Evolutionary conservation across 1,139 yeast genomes (phyloP).

Genomic region (Debaryomyces sp.): DNA sequence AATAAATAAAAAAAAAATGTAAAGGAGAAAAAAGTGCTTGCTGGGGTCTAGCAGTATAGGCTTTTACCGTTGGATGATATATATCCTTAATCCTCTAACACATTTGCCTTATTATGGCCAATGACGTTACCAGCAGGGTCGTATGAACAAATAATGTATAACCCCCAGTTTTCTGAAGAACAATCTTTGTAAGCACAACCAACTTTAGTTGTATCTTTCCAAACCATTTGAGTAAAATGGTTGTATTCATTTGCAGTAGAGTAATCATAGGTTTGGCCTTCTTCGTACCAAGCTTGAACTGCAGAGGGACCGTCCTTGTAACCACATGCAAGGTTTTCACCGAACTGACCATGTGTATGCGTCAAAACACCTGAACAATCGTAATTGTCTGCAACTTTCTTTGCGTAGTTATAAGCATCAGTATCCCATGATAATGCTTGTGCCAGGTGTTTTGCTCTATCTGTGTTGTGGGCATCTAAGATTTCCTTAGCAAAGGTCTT

Average conservation of each 20-base stretch:
- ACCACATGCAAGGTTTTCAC: conserved; percentile 88
- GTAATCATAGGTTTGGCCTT: conserved; percentile 62
- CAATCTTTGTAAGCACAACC: conserved; percentile 67
- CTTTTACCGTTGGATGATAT: not conserved
- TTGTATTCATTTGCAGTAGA: conserved; percentile 39
- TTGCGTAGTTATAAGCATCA: conserved; percentile 66
- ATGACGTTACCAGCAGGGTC: conserved; percentile 48
- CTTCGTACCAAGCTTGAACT: conserved; percentile 83
- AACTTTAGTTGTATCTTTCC: conserved; percentile 68
- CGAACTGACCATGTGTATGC: conserved; percentile 79
- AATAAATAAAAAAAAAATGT: not conserved
- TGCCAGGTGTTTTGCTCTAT: conserved; percentile 70
- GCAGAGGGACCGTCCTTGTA: conserved; percentile 55
- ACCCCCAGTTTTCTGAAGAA: conserved; percentile 42
- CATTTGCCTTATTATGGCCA: conserved; percentile 53
- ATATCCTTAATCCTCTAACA: conserved; percentile 21
- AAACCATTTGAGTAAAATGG: conserved; percentile 85
- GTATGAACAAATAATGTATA: conserved; percentile 52
- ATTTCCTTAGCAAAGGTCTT: conserved; percentile 40
- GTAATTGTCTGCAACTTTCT: conserved; percentile 63
- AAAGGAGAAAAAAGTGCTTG: not conserved
- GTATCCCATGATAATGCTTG: conserved; percentile 63
- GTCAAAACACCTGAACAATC: conserved; percentile 68
- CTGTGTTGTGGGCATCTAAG: conserved; percentile 64
- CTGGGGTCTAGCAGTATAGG: not conserved